Evolutionary conservation across 192 early-diverging fungal genomes (phyloP), one percentile per base, ranked within the genome.

Genomic region (Irineochytrium annulatum): DNA sequence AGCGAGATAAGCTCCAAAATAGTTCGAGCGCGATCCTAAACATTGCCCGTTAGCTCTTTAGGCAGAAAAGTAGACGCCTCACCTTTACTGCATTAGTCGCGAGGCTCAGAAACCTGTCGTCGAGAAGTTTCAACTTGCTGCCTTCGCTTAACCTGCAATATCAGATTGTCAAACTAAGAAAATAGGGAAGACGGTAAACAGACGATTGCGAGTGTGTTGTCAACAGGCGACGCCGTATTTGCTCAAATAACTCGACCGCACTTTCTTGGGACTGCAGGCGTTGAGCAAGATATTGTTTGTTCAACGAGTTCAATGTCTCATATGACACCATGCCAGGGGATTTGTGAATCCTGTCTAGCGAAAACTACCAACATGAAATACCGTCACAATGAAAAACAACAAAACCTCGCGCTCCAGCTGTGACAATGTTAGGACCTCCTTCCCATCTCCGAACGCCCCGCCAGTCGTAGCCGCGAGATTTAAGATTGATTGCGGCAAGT

Each of bases 381-480:
- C n/a, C 13, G 33, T 20, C 8, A 52, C 13, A 43, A 3, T 46
- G 24, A 58, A 45, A 8, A 43, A 8, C 22, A 28, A 35, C 16
- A 22, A 30, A 73, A 86, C 81, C 17, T 80, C 75, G 44, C 72
- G 45, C 5, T 78, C 73, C 22, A 87, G 57, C 35, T 84, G 83
- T n/a, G 75, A 43, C 55, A 91, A 67, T 24, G 79, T 72, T 60
- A 82, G 86, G 2, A 93, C 68, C 39, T 89, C 87, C 34, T 87
- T 79, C 2, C 75, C 62, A 0, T 67, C 57, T 19, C 71, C 73
- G 1, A 83, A 75, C 3, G 79, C 79, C 90, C 91, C 95, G 30
- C 94, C 92, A 17, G 95, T 65, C 29, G 91, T 72, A 3, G 90
- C 92, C 2, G 87, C 84, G 70, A 93, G 95, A 71, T 94, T 97